Base-by-base conservation (phyloP, 2,329 filamentous ascomycete genomes). In the Reticulascus tulasneorum region DNA sequence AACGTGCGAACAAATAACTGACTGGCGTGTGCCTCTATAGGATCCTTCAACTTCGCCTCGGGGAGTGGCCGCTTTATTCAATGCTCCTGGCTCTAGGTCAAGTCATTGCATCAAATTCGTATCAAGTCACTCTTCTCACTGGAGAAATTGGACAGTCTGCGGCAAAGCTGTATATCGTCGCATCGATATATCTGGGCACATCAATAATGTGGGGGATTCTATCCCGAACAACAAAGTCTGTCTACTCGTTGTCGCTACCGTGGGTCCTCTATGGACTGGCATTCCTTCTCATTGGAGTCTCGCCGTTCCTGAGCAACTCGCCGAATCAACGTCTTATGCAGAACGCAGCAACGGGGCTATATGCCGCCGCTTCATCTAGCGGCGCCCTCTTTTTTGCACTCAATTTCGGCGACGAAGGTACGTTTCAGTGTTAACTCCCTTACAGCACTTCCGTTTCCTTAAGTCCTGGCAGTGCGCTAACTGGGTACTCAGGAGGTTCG, bases 41-140 rank as follows among this genome's bases (percentile, higher is more conserved):
- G 29, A 23, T 52, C 19, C 27, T 81, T 58, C 66, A 74, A 42
- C 61, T 69, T 38, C 73, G 75, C 23, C 55, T 81, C 35, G 73
- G 73, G n/a, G 75, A 80, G 47, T 82, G 78, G 77, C 79, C 78
- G 0, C 51, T 81, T 7, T 82, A 82, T 52, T 71, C 75, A 4
- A 66, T 82, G 42, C 64, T 82, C 29, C 67, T 82, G 13, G 76
- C 76, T 8, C 63, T 80, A 23, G 74, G 75, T 16, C 78, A 82
- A 48, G 75, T 82, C 42, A 73, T 82, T 32, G 75, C 79, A 2
- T 75, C 77, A 38, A 82, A 81, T 55, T 82, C 77, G 0, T 82
- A 82, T 56, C 80, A 84, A 51, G 77, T 84, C 50, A 81, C 78
- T 1, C 65, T 84, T n/a, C 65, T 84, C 15, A 79, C 77, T 0